Conservation (phyloP, 306 rosid genomes). For the Glycyrrhiza uralensis region DNA sequence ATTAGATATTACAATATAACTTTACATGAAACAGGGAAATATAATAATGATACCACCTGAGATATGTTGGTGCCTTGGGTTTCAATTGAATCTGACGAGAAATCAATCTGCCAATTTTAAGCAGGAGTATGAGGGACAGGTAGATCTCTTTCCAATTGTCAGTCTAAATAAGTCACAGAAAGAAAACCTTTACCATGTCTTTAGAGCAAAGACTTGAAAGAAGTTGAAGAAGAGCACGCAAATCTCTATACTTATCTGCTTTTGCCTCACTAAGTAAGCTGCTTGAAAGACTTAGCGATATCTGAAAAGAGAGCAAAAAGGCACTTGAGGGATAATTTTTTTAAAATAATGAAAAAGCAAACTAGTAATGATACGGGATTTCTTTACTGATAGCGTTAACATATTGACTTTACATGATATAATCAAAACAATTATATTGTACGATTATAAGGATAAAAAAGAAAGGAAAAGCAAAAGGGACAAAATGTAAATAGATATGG, state of each 20-base stretch:
- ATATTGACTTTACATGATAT: constrained; percentile 7
- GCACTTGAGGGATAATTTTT: constrained; percentile 9
- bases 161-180: background rate
- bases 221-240: constrained; percentile 98
- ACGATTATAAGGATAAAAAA: background rate
- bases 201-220: constrained; percentile 89
- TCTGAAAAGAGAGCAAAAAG: constrained; percentile 45
- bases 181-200: constrained; percentile 63
- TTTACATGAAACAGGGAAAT: constrained; percentile 6
- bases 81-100: constrained; percentile 78
- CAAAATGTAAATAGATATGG: background rate
- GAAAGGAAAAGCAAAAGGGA: background rate
- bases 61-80: constrained; percentile 79
- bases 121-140: constrained; percentile 14
- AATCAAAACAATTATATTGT: background rate
- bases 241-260: constrained; percentile 84
- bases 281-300: constrained; percentile 81
- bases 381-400: background rate
- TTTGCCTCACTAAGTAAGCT: constrained; percentile 75
- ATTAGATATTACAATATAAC: constrained; percentile 28
- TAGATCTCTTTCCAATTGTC: constrained; percentile 19
- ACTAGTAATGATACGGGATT: constrained; percentile 14
- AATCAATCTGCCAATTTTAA: constrained; percentile 64
- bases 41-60: constrained; percentile 55
- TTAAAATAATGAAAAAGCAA: constrained; percentile 14